Conservation (phyloP, 176 grass and related monocot species). For the Phyllostachys edulis region DNA sequence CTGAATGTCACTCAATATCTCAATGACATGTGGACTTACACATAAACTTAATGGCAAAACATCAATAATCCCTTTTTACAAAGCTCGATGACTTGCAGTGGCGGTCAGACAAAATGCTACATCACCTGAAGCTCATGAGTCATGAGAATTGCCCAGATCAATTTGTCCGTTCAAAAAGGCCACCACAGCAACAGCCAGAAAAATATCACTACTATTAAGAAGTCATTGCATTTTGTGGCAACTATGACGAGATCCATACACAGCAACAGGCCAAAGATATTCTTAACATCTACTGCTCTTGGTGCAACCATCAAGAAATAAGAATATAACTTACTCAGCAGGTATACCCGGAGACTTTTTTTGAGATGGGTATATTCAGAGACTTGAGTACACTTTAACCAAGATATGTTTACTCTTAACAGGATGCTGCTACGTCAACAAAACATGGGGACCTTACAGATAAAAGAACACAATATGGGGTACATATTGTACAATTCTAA, state of each 20-base stretch:
- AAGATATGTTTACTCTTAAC: conserved; percentile 8
- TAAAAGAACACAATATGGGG: too few relatives aligned
- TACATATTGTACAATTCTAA: too few relatives aligned
- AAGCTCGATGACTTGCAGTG: neutral
- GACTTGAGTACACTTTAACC: neutral
- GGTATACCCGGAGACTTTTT: neutral
- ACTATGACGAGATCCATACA: neutral
- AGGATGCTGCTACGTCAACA: conserved; percentile 31
- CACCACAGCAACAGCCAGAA: neutral
- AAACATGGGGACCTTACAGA: too few relatives aligned
- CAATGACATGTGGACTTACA: too few relatives aligned
- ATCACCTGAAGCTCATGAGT: neutral
- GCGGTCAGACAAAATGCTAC: neutral
- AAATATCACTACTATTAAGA: neutral
- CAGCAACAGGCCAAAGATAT: neutral
- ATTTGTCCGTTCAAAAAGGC: conserved; percentile 4
- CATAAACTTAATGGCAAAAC: too few relatives aligned
- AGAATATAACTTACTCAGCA: neutral
- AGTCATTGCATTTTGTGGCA: neutral
- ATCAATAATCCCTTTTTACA: too few relatives aligned
- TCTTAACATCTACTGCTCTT: conserved; percentile 6
- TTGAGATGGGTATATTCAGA: neutral
- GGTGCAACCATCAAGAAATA: neutral
- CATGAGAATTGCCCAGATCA: neutral
- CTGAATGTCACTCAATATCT: too few relatives aligned